Base-by-base conservation (phyloP, 179 eudicot genomes). In the Corrigiola litoralis region DNA sequence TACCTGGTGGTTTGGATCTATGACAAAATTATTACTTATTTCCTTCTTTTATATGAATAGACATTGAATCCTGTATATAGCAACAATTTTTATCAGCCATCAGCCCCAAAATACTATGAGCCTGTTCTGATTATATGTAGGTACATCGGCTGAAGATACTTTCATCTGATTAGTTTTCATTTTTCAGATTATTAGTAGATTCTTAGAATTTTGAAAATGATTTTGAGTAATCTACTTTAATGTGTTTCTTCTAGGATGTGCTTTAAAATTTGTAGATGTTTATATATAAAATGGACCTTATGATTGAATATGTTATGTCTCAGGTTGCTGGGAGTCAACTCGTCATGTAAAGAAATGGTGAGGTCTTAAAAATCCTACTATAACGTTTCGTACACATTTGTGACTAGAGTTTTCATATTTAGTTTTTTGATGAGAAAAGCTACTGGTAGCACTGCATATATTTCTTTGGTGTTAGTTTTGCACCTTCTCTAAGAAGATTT, bases 241-340 rank as follows among this genome's bases (percentile, higher is more conserved):
- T n/a, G n/a, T n/a, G n/a, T n/a, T n/a, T n/a, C n/a, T n/a, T 44
- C 36, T 52, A 31, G 40, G 4, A 56, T 65, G 32, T 40, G 33
- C 37, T 12, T 49, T 59, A 31, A 24, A 58, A 20, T 36, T 17
- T 17, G 32, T 38, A 58, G 18, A 13, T 18, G 12, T 8, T 32
- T 52, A 11, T 14, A 17, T 41, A 9, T 50, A 29, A n/a, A 14
- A 18, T 3, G 41, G 14, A 51, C 65, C 41, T 63, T 34, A 48
- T 23, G 17, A n/a, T 7, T 24, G 38, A 50, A n/a, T 67, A 45
- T 47, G 60, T 62, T 61, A 51, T 50, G 60, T 70, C 73, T 81
- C 95, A 92, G 98, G 81, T 84, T 92, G 98, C 84, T 92, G 98
- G 98, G 71, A 29, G 32, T 33, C 48, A 10, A 87, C 89, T 49